These are phyloP conservation scores for Colletotrichum tamarilloi DNA, from an alignment of 2,329 filamentous ascomycete species.

Conservation along the genomic window DNA sequence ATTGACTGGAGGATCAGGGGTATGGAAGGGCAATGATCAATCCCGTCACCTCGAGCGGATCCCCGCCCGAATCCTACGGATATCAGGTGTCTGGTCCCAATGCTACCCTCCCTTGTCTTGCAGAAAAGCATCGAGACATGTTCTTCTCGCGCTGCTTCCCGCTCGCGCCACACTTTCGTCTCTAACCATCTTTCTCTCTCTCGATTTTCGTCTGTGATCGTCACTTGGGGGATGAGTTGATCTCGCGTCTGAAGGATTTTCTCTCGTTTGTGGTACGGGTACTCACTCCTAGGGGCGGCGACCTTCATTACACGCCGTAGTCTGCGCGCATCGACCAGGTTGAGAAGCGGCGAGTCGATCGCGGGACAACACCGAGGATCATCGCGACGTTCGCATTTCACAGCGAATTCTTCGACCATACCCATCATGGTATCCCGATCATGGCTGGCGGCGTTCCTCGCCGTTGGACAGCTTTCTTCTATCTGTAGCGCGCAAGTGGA, in stretches of 20 bases:
- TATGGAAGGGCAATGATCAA: not conserved
- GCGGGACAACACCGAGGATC: not conserved
- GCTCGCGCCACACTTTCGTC: not conserved
- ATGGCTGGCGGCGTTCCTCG: conserved; percentile 15
- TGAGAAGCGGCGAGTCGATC: not conserved
- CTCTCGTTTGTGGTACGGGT: not conserved
- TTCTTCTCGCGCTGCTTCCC: not conserved
- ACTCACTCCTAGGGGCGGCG: not conserved
- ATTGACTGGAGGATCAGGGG: conserved; percentile 6
- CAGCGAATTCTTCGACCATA: too few relatives aligned
- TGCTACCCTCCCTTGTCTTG: conserved; percentile 3
- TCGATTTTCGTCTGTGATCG: conserved; percentile 1
- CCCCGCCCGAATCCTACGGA: conserved; percentile 4
- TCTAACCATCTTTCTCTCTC: not conserved
- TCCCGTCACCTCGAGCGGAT: conserved; percentile 3
- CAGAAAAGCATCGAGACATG: not conserved
- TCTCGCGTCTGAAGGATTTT: not conserved
- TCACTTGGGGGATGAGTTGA: not conserved
- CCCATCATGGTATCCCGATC: conserved; percentile 6
- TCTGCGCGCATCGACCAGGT: not conserved
- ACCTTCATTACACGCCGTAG: not conserved
- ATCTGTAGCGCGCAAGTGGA: conserved; percentile 10
- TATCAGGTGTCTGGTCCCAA: conserved; percentile 5
- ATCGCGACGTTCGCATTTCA: not conserved
- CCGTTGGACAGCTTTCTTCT: conserved; percentile 8